Percentiles rank a stretch among this genome's conserved stretches.
phyloP scores from a whole-genome alignment of 441 rosid genomes.

The Isatis lusitanica region DNA sequence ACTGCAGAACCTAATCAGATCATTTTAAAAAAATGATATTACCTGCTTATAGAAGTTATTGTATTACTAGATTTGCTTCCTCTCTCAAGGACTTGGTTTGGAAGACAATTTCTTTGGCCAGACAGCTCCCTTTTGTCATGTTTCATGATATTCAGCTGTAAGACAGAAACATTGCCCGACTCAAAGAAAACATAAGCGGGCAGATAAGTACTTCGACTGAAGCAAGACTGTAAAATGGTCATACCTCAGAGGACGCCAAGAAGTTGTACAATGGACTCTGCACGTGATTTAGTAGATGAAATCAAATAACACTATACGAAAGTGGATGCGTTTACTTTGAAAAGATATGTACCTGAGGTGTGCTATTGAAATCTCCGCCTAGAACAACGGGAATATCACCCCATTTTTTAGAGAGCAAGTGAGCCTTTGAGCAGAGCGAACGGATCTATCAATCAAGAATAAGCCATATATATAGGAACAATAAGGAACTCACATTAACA shows the following conservation, averaged over 20 bases:
- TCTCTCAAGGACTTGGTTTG: slow-evolving; percentile 53
- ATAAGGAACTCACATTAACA: neutral
- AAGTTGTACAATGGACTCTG: slow-evolving; percentile 84
- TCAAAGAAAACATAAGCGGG: slow-evolving; percentile 5
- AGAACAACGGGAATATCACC: slow-evolving; percentile 66
- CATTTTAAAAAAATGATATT: neutral
- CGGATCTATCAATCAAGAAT: slow-evolving; percentile 46
- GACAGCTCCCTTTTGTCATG: slow-evolving; percentile 63
- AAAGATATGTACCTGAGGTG: slow-evolving; percentile 54
- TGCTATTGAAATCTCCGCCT: slow-evolving; percentile 74
- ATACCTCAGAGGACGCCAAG: slow-evolving; percentile 70
- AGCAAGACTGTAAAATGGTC: neutral
- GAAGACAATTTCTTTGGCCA: slow-evolving; percentile 69
- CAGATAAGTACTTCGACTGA: neutral
- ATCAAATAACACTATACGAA: neutral
- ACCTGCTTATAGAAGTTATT: slow-evolving; percentile 47
- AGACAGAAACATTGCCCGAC: slow-evolving; percentile 16
- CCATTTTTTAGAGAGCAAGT: slow-evolving; percentile 63
- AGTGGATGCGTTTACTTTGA: neutral
- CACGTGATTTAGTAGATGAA: slow-evolving; percentile 25
- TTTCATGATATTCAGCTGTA: slow-evolving; percentile 60
- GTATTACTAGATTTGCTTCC: slow-evolving; percentile 38
- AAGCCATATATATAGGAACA: slow-evolving; percentile 9
- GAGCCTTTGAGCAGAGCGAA: slow-evolving; percentile 65
- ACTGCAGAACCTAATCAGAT: neutral